Evolutionary conservation across 2,329 filamentous ascomycete genomes (phyloP), one percentile per base, ranked within the genome.

Genomic region (Sarocladiaceae sp.): DNA sequence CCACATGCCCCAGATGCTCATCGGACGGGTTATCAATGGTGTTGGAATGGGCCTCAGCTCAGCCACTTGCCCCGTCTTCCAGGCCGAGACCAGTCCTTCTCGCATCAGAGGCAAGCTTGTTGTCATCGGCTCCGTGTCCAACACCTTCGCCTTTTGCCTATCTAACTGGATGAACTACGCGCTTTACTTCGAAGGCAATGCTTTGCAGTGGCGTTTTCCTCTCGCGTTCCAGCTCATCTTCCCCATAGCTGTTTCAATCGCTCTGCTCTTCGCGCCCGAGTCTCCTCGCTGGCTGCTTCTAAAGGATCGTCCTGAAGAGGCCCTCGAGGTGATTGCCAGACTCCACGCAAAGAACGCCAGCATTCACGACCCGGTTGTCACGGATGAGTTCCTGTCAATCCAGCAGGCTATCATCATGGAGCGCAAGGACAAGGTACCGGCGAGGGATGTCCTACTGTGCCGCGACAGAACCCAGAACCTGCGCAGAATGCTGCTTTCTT

Each of bases 261-360:
- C 58, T 13, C 53, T 64, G 2, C 44, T 55, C 1, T 55, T 62
- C 21, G 56, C 63, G 6, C 69, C 70, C 2, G 74, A 78, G 50
- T 71, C 66, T 0, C 73, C 74, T 0, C 66, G 74, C 29, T 79
- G 70, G 68, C 55, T 76, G n/a, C 55, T 76, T 16, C 57, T 71
- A 7, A 51, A 78, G 45, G 73, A 77, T 47, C 71, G 73, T n/a
- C 66, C 72, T 13, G 73, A 79, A 10, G 68, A 80, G 46, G 77
- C 77, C 1, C 61, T 73, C n/a, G 60, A 67, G 5, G 71, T 76
- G 4, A 68, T 86, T 46, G 68, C 73, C 6, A 74, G 73, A 48
- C 78, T 77, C 47, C 76, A 76, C 47, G 69, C 72, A 15, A 63
- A 79, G 50, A 69, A 48, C 47, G 31, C 48, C 4, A 34, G 45